Evolutionary conservation across 352 stramenopile species (phyloP), one percentile per base, ranked within the genome.

Genomic region (Pythium volutum): DNA sequence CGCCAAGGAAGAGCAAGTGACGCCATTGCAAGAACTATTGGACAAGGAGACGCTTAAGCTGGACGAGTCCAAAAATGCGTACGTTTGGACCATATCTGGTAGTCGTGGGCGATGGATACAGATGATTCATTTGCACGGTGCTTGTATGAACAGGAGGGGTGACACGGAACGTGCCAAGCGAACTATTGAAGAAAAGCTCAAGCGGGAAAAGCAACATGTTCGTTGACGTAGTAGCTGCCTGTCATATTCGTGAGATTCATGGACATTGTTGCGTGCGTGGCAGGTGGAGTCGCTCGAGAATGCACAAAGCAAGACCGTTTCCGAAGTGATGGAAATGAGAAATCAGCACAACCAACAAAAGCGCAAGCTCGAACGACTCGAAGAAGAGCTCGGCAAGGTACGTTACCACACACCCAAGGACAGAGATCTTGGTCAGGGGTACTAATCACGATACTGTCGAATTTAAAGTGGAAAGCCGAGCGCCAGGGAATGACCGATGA

Each of bases 41-140:
- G 73, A 88, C 26, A 87, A 92, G 47, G 79, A 95, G 53, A 76
- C 53, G 2, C 71, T 86, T n/a, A 81, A 79, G 39, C 67, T 91
- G 27, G 74, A 84, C 11, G 63, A 88, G 43, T 66, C 80, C 9
- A 88, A 89, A 42, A 62, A 56, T 9, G 76, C 89, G 82, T 92
- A 66, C 23, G 75, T 76, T 16, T 11, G 31, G 31, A 22, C 26
- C 3, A 0, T 55, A 26, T 23, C 20, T 34, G 11, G 18, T n/a
- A 31, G 6, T 29, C 10, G n/a, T 50, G 7, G 20, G 16, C 20
- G 18, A 31, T 11, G 8, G 0, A 11, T 9, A 50, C 20, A 25
- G 25, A 33, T 50, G 7, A 15, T 31, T 50, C 8, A 31, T 31
- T 10, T n/a, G 20, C 10, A 15, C 8, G 31, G 8, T 36, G 31